Base-by-base conservation (phyloP, 805 yeast genomes). In the Kregervanrija pseudodelftensis region DNA sequence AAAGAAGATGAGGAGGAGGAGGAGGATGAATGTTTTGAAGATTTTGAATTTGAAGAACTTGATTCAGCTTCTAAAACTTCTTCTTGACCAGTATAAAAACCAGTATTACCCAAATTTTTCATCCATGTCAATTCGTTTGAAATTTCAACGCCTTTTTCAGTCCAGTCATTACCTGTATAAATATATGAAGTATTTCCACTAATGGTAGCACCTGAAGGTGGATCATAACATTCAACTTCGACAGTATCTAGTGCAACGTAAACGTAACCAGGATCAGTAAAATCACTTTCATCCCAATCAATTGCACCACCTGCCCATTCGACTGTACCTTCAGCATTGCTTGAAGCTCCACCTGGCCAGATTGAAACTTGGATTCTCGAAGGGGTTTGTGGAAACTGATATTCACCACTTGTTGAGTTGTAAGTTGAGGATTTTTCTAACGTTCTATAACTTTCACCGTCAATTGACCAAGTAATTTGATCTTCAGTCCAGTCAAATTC, bases 241-340 rank as follows among this genome's bases (percentile, higher is more conserved):
- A 87, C 70, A 38, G 74, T 72, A 55, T 80, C 70, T 39, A 90
- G 56, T 47, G 75, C 71, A 28, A 85, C 80, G 60, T 79, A 87
- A 68, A 77, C 82, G 69, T 89, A 90, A n/a, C 97, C 96, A 42
- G 81, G 76, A 46, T 83, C 69, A 48, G 70, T 56, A 47, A 89
- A 76, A 64, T 88, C 96, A 3, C 70, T 60, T 11, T 90, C 74
- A 61, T 82, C 65, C 97, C 97, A 90, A 68, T 86, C 71, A 49
- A 90, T 79, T 30, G 51, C 69, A 67, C 97, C 97, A 66, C 96
- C 96, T 33, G 95, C 85, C 90, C 90, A 89, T 46, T 72, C 83
- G 49, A 76, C 70, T 11, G 89, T 82, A 70, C 90, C 90, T 28
- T 56, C 51, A 16, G 74, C 76, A 56, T 72, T 74, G 30, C 69